Conservation (phyloP, 192 early-diverging fungal species). For the Coemansia sp. region DNA sequence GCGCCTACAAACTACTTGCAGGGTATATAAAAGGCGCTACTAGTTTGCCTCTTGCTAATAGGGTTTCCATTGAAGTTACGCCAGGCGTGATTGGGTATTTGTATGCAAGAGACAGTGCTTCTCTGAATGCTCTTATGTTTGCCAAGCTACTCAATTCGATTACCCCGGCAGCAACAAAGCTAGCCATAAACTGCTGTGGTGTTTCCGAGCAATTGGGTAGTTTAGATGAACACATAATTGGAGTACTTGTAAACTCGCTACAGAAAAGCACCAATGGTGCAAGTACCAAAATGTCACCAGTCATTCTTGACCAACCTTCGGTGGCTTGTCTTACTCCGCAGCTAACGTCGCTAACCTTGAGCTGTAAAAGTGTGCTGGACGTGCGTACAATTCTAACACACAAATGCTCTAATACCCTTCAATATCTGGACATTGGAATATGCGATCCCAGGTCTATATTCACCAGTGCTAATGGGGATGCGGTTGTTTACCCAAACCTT, state of each 20-base stretch:
- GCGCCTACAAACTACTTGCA: neutral
- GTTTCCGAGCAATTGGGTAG: neutral
- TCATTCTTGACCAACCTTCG: neutral
- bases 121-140: neutral
- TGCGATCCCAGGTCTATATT: neutral
- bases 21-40: neutral
- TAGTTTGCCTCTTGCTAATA: neutral
- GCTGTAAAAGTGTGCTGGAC: neutral
- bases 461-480: no score
- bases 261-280: neutral
- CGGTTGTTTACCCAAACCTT: conserved; percentile 5
- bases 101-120: neutral
- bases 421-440: neutral
- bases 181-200: neutral
- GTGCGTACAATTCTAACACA: neutral
- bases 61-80: neutral
- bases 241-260: neutral
- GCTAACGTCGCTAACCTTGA: neutral
- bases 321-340: neutral
- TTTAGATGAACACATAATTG: neutral
- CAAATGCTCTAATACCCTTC: neutral
- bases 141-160: neutral
- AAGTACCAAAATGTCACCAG: neutral
- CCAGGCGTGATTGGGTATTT: neutral
- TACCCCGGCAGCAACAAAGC: neutral